Conservation (phyloP, 305 asterid species). For the Andrographis paniculata region DNA sequence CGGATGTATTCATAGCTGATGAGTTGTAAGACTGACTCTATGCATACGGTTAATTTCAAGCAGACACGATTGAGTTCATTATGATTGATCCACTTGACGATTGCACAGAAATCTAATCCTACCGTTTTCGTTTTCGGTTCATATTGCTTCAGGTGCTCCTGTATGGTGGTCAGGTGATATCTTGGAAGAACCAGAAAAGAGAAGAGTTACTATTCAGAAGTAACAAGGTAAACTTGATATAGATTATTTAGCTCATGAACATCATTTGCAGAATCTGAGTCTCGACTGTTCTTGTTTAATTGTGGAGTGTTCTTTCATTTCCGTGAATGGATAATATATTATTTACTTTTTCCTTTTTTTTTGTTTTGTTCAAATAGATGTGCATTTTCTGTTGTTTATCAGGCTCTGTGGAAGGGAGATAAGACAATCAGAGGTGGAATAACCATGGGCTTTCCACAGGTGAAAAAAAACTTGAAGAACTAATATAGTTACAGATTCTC, state of each 20-base stretch:
- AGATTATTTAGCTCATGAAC: no score
- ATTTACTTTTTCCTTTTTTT: no score
- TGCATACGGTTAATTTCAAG: no score
- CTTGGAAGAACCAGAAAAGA: conserved; percentile 74
- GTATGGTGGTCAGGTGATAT: conserved; percentile 61
- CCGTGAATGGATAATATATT: no score
- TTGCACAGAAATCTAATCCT: conserved; percentile 16
- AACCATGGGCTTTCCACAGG: conserved; percentile 71
- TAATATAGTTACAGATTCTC: conserved; percentile 10
- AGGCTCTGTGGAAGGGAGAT: conserved; percentile 54
- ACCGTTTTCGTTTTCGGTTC: conserved; percentile 8
- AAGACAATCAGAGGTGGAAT: conserved; percentile 65
- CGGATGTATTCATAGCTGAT: no score
- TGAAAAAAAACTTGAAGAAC: conserved; percentile 23
- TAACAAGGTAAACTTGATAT: conserved; percentile 42
- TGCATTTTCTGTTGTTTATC: conserved; percentile 14
- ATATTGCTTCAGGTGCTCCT: conserved; percentile 51
- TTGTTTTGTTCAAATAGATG: no score
- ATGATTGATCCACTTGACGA: background rate
- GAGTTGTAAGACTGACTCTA: no score
- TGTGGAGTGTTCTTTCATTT: no score
- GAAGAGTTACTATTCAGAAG: conserved; percentile 62
- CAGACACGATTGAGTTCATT: no score
- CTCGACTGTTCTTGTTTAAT: no score
- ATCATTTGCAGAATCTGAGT: no score